Evolutionary conservation across 2,329 filamentous ascomycete genomes (phyloP).

Genomic region (Immersiporthe knoxdaviesiana): DNA sequence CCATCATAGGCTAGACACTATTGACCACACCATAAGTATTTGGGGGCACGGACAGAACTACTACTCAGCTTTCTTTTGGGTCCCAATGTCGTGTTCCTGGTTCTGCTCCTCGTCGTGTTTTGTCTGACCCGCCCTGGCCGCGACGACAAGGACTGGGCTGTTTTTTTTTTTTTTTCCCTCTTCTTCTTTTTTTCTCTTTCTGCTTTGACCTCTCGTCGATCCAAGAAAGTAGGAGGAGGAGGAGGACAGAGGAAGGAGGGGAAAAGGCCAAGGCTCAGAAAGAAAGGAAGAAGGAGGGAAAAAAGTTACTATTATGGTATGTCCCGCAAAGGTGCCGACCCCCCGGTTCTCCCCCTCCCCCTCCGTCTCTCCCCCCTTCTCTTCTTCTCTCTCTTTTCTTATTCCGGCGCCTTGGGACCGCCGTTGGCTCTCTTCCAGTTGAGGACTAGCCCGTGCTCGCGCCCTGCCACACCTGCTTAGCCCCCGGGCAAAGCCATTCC

Average conservation of each 20-base stretch:
- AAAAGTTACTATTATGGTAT: background rate
- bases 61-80: background rate
- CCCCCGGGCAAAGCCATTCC: background rate
- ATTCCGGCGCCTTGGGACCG: constrained; percentile 9
- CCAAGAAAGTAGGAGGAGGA: too few relatives aligned
- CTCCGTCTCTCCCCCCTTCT: too few relatives aligned
- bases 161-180: background rate
- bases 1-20: background rate
- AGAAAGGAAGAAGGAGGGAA: background rate
- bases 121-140: background rate
- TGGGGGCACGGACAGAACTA: background rate
- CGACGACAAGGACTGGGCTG: too few relatives aligned
- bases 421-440: constrained; percentile 14
- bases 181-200: too few relatives aligned
- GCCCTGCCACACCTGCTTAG: too few relatives aligned
- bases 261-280: too few relatives aligned
- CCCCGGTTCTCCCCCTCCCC: too few relatives aligned
- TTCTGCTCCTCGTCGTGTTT: background rate
- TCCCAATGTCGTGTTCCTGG: too few relatives aligned
- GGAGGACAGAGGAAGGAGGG: too few relatives aligned
- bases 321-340: background rate
- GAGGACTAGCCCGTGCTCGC: background rate
- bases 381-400: background rate
- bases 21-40: background rate
- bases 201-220: too few relatives aligned